Percentiles rank a stretch among this genome's conserved stretches.
phyloP scores from a whole-genome alignment of 208 protist species.

The Acanthamoeba sp. region DNA sequence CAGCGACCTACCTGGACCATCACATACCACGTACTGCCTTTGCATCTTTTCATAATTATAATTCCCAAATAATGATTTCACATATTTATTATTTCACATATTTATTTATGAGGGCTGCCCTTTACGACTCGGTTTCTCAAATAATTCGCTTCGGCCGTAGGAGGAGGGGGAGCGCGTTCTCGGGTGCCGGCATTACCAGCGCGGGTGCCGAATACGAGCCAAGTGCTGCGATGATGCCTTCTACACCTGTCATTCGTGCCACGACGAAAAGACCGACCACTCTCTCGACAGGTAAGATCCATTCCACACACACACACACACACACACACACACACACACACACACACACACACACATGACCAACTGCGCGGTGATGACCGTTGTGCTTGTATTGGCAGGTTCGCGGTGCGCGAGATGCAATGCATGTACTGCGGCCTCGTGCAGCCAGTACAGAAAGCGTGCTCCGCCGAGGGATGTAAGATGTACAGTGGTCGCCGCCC shows the following conservation, averaged over 20 bases:
- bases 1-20: neutral
- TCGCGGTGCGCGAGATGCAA: constrained; percentile 43
- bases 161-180: neutral
- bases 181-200: constrained; percentile 31
- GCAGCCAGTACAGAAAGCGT: neutral
- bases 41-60: neutral
- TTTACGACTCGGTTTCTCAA: too few relatives aligned
- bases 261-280: constrained; percentile 62
- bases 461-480: constrained; percentile 15
- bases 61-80: neutral
- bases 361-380: neutral
- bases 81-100: neutral
- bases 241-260: constrained; percentile 35
- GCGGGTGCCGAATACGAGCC: constrained; percentile 6
- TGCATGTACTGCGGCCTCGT: constrained; percentile 57
- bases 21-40: neutral
- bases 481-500: neutral
- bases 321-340: neutral
- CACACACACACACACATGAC: neutral
- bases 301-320: neutral
- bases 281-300: neutral
- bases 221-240: constrained; percentile 17
- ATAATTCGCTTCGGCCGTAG: too few relatives aligned
- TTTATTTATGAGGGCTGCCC: too few relatives aligned
- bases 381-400: neutral